Percentiles rank a stretch among this genome's conserved stretches.
Conservation (phyloP, 2,329 filamentous ascomycete species). For the Aureobasidium zeae region DNA sequence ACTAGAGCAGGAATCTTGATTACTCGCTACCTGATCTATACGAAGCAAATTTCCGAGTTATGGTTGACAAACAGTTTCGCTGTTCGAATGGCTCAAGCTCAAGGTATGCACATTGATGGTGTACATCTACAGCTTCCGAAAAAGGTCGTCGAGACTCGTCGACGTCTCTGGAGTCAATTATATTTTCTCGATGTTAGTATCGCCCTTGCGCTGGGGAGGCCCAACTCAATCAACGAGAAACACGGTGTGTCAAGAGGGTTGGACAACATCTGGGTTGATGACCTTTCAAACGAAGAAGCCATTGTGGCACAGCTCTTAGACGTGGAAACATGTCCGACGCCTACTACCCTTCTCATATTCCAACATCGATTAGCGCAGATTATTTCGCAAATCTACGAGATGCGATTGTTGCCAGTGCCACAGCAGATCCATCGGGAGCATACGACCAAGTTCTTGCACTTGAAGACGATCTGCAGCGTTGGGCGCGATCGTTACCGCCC, state of each 20-base stretch:
- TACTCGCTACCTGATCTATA: background rate
- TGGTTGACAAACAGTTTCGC: background rate
- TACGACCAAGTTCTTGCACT: background rate
- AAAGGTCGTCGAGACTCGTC: background rate
- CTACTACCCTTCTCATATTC: background rate
- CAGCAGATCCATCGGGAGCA: background rate
- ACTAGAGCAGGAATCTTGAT: background rate
- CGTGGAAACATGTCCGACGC: background rate
- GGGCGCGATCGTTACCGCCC: background rate
- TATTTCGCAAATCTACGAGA: background rate
- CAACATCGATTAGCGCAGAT: background rate
- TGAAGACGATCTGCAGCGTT: background rate
- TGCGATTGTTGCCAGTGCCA: background rate
- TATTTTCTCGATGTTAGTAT: background rate
- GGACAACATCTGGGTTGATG: background rate
- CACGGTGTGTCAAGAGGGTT: background rate
- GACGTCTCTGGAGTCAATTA: background rate
- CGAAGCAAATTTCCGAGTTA: background rate
- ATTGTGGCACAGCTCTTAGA: background rate
- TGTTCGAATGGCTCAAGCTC: slow-evolving; percentile 1
- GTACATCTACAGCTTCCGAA: background rate
- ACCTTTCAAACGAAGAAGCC: slow-evolving; percentile 2
- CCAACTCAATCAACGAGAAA: background rate
- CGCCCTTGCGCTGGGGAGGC: background rate
- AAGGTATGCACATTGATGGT: background rate